Conservation (phyloP, 257 asterid species). For the Rauvolfia tetraphylla region DNA sequence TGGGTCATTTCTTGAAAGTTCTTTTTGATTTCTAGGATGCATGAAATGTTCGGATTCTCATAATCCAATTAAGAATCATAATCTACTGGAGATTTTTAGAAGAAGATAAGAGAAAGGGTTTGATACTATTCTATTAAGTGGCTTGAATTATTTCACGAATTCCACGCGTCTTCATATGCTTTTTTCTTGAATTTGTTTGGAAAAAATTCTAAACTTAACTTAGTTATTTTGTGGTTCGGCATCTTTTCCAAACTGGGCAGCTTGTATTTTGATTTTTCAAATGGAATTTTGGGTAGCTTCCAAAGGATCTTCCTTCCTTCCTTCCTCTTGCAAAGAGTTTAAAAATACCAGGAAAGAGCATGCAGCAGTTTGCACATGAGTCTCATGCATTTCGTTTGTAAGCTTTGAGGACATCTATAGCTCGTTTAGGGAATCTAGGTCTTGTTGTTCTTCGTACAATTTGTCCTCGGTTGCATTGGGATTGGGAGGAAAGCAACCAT, state of each 20-base stretch:
- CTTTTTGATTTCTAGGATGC: neutral
- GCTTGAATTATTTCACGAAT: constrained; percentile 9
- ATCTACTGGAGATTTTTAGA: constrained; percentile 9
- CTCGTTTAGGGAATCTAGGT: neutral
- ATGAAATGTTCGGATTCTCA: constrained; percentile 14
- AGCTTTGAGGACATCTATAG: neutral
- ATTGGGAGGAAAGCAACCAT: neutral
- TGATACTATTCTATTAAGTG: constrained; percentile 13
- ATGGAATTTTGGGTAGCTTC: neutral
- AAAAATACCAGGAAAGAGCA: neutral
- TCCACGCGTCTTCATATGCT: neutral
- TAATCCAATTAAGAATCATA: constrained; percentile 18
- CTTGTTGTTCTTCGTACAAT: neutral
- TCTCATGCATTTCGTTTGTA: neutral
- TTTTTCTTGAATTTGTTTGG: neutral
- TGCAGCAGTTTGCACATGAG: neutral
- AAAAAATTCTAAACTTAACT: neutral
- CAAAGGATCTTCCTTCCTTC: neutral
- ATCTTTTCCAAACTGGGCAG: neutral
- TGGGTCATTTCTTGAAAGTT: neutral
- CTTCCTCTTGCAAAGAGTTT: neutral
- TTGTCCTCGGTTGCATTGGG: neutral
- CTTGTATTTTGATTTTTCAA: neutral
- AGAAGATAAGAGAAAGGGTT: constrained; percentile 10
- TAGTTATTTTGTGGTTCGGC: neutral